Evolutionary conservation across 164 flowering plant species (phyloP).

Genomic region (Platanus orientalis): DNA sequence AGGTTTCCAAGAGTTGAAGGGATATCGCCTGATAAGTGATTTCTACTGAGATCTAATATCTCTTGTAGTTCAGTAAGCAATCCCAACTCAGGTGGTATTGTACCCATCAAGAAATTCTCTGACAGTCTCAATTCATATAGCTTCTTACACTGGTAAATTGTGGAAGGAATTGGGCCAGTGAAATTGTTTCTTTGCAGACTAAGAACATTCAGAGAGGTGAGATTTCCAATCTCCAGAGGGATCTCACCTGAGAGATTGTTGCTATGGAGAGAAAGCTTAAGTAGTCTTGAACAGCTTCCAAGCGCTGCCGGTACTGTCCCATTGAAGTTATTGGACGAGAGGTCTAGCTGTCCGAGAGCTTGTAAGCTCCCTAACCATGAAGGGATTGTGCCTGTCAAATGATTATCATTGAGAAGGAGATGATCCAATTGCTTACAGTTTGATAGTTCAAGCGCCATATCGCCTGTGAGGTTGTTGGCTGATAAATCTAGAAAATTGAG

Average conservation of each 20-base stretch:
- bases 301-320: slow-evolving; percentile 63
- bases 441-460: slow-evolving; percentile 38
- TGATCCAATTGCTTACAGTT: slow-evolving; percentile 49
- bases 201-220: slow-evolving; percentile 66
- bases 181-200: slow-evolving; percentile 63
- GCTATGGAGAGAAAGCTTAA: slow-evolving; percentile 63
- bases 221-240: slow-evolving; percentile 71
- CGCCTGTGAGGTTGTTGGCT: slow-evolving; percentile 56
- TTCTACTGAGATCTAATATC: slow-evolving; percentile 67
- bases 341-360: slow-evolving; percentile 73
- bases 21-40: slow-evolving; percentile 57
- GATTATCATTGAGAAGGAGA: slow-evolving; percentile 54
- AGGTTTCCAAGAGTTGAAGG: slow-evolving; percentile 74
- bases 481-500: slow-evolving; percentile 78
- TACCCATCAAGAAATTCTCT: slow-evolving; percentile 55
- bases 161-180: slow-evolving; percentile 67
- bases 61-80: slow-evolving; percentile 67
- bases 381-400: slow-evolving; percentile 51
- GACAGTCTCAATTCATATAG: slow-evolving; percentile 75
- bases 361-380: slow-evolving; percentile 60
- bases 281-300: slow-evolving; percentile 59
- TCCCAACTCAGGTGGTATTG: slow-evolving; percentile 69
- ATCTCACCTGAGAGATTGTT: slow-evolving; percentile 68
- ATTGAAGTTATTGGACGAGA: slow-evolving; percentile 62
- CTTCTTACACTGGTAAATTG: slow-evolving; percentile 64